Evolutionary conservation across 1,284 basidiomycete genomes (phyloP).

Genomic region (Cutaneotrichosporon sp.): DNA sequence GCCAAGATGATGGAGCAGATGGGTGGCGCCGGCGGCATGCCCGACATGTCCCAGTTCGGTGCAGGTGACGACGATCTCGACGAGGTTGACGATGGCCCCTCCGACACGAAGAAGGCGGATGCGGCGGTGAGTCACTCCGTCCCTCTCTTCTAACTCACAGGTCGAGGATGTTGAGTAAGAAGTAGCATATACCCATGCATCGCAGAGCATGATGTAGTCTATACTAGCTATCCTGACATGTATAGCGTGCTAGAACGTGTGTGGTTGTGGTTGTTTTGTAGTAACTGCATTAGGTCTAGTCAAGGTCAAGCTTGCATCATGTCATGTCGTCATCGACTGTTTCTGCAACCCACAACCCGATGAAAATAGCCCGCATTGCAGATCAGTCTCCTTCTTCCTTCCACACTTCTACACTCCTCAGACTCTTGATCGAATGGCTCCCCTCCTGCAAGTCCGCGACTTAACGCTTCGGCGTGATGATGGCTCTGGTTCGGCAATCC

Average conservation of each 20-base stretch:
- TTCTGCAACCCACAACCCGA: no score
- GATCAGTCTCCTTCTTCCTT: not conserved
- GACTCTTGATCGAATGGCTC: slow-evolving; percentile 1
- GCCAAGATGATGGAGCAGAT: slow-evolving; percentile 53
- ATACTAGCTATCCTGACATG: not conserved
- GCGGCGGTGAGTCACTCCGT: not conserved
- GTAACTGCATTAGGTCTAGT: not conserved
- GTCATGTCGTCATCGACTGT: not conserved
- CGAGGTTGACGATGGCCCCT: slow-evolving; percentile 48
- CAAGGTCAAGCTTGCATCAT: no score
- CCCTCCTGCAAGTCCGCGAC: slow-evolving; percentile 28
- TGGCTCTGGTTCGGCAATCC: slow-evolving; percentile 40
- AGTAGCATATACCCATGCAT: slow-evolving; percentile 15
- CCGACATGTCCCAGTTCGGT: slow-evolving; percentile 45
- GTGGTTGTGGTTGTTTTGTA: not conserved
- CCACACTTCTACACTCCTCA: not conserved
- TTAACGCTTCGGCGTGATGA: slow-evolving; percentile 41
- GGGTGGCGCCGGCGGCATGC: slow-evolving; percentile 41
- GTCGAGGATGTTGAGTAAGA: slow-evolving; percentile 43
- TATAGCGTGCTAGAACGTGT: not conserved
- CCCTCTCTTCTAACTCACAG: slow-evolving; percentile 14
- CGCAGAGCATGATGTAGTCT: not conserved
- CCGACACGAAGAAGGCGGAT: slow-evolving; percentile 55
- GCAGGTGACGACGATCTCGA: slow-evolving; percentile 41
- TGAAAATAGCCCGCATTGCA: not conserved